Evolutionary conservation across 2,329 filamentous ascomycete genomes (phyloP).

Genomic region (Neonectria faginata): DNA sequence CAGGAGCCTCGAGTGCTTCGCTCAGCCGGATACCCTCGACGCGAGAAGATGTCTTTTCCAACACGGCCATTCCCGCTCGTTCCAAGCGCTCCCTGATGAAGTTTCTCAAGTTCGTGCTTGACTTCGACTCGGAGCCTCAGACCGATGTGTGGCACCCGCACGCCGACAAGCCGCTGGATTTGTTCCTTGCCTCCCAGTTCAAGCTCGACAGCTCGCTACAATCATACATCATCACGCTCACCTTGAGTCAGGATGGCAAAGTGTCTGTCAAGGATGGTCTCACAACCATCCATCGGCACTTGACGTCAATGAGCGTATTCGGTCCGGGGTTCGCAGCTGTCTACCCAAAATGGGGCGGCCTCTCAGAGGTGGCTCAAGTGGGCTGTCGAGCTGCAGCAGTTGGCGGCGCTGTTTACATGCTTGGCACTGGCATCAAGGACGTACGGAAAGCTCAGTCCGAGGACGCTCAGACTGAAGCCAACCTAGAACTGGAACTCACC

Average conservation of each 20-base stretch:
- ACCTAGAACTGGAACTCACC: constrained; percentile 63
- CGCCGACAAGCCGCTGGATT: constrained; percentile 65
- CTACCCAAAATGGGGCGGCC: constrained; percentile 91
- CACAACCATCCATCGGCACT: constrained; percentile 79
- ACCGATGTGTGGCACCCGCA: constrained; percentile 68
- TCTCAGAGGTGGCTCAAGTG: constrained; percentile 90
- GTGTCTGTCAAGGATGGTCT: constrained; percentile 75
- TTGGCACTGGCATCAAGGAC: constrained; percentile 74
- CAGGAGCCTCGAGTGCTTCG: constrained; percentile 44
- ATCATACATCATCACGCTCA: constrained; percentile 73
- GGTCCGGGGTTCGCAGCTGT: constrained; percentile 91
- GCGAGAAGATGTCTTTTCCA: constrained; percentile 90
- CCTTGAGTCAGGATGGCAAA: constrained; percentile 75
- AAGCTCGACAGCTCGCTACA: constrained; percentile 76
- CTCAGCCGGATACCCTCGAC: constrained; percentile 85
- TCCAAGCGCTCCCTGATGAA: constrained; percentile 92
- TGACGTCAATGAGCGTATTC: constrained; percentile 88
- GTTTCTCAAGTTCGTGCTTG: constrained; percentile 87
- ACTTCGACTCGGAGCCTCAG: constrained; percentile 72
- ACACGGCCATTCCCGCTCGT: constrained; percentile 78
- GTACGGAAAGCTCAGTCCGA: constrained; percentile 33
- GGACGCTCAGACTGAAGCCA: constrained; percentile 40
- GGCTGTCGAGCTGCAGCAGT: constrained; percentile 91
- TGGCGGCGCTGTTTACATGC: constrained; percentile 89
- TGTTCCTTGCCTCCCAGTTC: constrained; percentile 72